Evolutionary conservation across 306 rosid genomes (phyloP).

Genomic region (Casuarina glauca): DNA sequence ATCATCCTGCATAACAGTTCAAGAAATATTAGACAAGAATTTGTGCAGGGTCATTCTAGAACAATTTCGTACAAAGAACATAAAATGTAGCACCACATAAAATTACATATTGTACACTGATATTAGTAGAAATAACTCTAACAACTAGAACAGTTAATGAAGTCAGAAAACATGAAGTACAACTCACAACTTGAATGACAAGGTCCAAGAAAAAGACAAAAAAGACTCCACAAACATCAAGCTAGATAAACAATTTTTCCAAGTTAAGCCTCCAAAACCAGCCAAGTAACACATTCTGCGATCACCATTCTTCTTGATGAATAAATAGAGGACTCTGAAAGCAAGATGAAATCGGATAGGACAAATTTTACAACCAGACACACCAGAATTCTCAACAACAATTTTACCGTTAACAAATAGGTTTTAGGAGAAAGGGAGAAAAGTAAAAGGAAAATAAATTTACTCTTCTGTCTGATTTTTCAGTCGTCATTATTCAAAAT

Average conservation of each 20-base stretch:
- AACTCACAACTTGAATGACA: neutral
- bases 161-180: neutral
- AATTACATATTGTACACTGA: neutral
- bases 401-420: neutral
- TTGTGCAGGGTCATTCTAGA: neutral
- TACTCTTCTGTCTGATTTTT: too few species aligned
- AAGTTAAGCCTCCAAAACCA: neutral
- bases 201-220: neutral
- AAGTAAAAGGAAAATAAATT: too few species aligned
- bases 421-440: neutral
- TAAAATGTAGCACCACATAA: constrained; percentile 2
- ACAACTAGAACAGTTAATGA: neutral
- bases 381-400: neutral
- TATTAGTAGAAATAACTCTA: neutral
- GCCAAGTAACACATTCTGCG: neutral
- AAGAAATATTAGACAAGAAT: constrained; percentile 19
- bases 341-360: neutral
- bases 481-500: too few species aligned
- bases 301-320: neutral
- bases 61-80: constrained; percentile 2
- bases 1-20: constrained; percentile 57
- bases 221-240: neutral
- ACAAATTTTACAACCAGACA: neutral
- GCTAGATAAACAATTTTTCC: neutral
- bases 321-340: neutral